Conservation (phyloP, 2,329 filamentous ascomycete genomes). For the Paracamarosporium sp. region DNA sequence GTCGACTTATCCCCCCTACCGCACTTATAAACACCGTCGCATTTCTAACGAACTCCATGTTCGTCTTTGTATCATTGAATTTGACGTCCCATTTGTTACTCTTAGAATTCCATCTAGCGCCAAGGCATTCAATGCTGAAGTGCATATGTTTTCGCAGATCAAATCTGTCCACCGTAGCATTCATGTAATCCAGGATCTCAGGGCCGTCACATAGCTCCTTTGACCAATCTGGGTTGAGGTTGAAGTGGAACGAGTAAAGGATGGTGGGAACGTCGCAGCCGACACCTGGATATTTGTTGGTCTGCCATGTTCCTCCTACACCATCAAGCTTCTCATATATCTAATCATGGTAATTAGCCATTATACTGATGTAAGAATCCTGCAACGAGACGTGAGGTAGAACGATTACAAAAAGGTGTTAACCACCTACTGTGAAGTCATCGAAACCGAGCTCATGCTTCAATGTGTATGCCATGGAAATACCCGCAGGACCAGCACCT, state of each 20-base stretch:
- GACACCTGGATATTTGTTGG: conserved; percentile 41
- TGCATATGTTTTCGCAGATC: conserved; percentile 58
- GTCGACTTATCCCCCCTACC: conserved; percentile 47
- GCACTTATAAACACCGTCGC: conserved; percentile 51
- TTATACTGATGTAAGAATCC: too few relatives aligned
- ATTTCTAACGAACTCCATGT: conserved; percentile 45
- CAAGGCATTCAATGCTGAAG: conserved; percentile 55
- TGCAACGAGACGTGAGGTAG: too few relatives aligned
- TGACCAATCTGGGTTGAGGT: conserved; percentile 53
- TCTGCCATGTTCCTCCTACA: conserved; percentile 50
- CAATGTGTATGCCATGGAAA: conserved; percentile 41
- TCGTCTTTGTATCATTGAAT: conserved; percentile 43
- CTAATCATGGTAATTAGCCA: neutral
- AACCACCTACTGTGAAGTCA: conserved; percentile 32
- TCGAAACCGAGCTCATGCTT: conserved; percentile 39
- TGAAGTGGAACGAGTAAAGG: conserved; percentile 52
- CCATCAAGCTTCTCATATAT: conserved; percentile 42
- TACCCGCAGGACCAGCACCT: conserved; percentile 42
- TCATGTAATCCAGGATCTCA: conserved; percentile 56
- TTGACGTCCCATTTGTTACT: conserved; percentile 56
- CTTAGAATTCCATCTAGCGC: conserved; percentile 54
- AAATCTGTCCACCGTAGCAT: conserved; percentile 55
- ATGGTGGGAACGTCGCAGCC: conserved; percentile 47
- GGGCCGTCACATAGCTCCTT: conserved; percentile 51
- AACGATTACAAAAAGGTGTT: neutral